Evolutionary conservation across 2,329 filamentous ascomycete genomes (phyloP).

Genomic region (Zasmidium cellare): DNA sequence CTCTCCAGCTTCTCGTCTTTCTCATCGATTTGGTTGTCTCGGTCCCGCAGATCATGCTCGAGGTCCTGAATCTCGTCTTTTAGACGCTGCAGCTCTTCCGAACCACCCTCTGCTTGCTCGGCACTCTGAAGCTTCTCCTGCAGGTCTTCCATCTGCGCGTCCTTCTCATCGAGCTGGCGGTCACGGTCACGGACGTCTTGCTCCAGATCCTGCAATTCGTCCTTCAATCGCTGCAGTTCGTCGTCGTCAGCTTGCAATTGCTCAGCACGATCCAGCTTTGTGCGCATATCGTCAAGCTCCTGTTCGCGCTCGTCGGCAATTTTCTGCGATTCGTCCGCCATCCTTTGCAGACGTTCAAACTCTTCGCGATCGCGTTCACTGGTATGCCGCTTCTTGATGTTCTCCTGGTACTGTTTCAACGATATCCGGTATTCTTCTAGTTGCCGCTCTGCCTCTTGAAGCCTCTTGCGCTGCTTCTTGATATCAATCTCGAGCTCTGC

Average conservation of each 20-base stretch:
- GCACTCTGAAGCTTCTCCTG: slow-evolving; percentile 41
- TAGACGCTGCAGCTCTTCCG: slow-evolving; percentile 37
- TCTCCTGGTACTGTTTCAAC: slow-evolving; percentile 78
- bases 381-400: slow-evolving; percentile 69
- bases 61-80: slow-evolving; percentile 52
- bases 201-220: slow-evolving; percentile 53
- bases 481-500: slow-evolving; percentile 88
- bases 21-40: slow-evolving; percentile 36
- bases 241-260: slow-evolving; percentile 33
- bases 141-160: slow-evolving; percentile 53
- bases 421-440: slow-evolving; percentile 81
- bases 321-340: slow-evolving; percentile 45
- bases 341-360: slow-evolving; percentile 49
- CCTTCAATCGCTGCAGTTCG: slow-evolving; percentile 41
- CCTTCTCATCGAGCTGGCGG: slow-evolving; percentile 37
- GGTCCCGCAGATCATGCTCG: slow-evolving; percentile 54
- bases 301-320: slow-evolving; percentile 42
- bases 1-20: slow-evolving; percentile 54
- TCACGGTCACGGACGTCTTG: slow-evolving; percentile 53
- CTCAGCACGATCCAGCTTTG: slow-evolving; percentile 41
- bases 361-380: slow-evolving; percentile 69
- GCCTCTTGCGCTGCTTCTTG: slow-evolving; percentile 78
- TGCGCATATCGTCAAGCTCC: slow-evolving; percentile 44
- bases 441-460: slow-evolving; percentile 80
- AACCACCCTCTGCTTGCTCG: slow-evolving; percentile 31